Evolutionary conservation across 2,329 filamentous ascomycete genomes (phyloP).

Genomic region (Neonectria ditissima): DNA sequence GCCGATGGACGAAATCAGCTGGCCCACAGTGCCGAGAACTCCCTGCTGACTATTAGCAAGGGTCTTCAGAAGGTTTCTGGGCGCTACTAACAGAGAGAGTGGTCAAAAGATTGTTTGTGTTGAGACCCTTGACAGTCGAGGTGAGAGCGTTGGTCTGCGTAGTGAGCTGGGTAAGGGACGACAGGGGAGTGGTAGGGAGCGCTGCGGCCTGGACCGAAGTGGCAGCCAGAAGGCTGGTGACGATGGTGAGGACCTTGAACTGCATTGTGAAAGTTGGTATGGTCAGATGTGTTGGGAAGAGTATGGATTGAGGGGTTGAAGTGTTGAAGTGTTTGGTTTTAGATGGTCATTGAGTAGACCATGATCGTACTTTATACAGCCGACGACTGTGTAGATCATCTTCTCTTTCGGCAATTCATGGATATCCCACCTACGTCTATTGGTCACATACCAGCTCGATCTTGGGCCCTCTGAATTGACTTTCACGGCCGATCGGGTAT

Average conservation of each 20-base stretch:
- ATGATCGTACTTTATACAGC: neutral
- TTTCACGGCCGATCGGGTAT: neutral
- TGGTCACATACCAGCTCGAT: neutral
- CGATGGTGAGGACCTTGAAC: slow-evolving; percentile 35
- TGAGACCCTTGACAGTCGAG: neutral
- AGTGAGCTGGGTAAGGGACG: neutral
- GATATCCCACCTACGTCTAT: neutral
- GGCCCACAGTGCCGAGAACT: neutral
- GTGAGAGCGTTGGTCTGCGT: neutral
- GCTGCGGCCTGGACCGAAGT: slow-evolving; percentile 22
- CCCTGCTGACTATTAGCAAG: neutral
- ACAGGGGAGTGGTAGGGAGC: neutral
- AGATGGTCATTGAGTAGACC: neutral
- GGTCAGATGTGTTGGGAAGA: neutral
- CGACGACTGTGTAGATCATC: neutral
- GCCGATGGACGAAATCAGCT: neutral
- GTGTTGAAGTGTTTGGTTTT: neutral
- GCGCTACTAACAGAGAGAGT: neutral
- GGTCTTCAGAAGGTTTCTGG: no score
- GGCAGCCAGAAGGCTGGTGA: slow-evolving; percentile 31
- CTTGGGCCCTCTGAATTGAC: neutral
- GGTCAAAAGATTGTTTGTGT: neutral
- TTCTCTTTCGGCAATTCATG: neutral
- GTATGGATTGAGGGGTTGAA: neutral
- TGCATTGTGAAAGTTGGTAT: slow-evolving; percentile 25